phyloP scores from a whole-genome alignment of 768 basidiomycete genomes.

The Kwoniella pini region DNA sequence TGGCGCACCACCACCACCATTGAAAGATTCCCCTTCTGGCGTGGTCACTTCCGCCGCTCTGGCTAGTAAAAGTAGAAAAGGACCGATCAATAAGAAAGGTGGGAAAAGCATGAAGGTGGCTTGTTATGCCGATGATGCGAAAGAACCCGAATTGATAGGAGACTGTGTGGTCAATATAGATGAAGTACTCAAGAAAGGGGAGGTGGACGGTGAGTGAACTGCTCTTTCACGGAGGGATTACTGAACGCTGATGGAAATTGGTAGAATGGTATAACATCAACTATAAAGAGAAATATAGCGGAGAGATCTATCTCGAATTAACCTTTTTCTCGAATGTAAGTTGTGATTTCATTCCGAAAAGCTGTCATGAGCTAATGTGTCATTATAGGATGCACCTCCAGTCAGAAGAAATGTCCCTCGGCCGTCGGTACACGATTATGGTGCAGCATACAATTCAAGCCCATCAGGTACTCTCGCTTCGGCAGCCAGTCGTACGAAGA shows the following conservation, averaged over 20 bases:
- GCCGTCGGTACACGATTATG: slow-evolving; percentile 28
- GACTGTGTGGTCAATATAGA: slow-evolving; percentile 72
- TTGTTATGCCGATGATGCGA: slow-evolving; percentile 77
- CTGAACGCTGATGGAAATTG: not conserved
- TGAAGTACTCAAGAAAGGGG: slow-evolving; percentile 77
- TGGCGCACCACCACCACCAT: slow-evolving; percentile 23
- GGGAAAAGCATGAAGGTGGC: slow-evolving; percentile 66
- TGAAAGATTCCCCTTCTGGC: slow-evolving; percentile 29
- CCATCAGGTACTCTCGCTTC: slow-evolving; percentile 30
- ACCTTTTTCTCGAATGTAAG: slow-evolving; percentile 76
- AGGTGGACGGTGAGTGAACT: slow-evolving; percentile 91
- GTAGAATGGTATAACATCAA: slow-evolving; percentile 91
- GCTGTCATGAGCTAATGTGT: not conserved
- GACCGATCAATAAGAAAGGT: slow-evolving; percentile 40
- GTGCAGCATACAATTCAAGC: slow-evolving; percentile 17
- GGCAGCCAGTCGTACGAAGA: slow-evolving; percentile 11
- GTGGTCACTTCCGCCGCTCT: slow-evolving; percentile 39
- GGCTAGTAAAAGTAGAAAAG: slow-evolving; percentile 42
- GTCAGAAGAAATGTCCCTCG: slow-evolving; percentile 43
- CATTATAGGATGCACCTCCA: slow-evolving; percentile 39
- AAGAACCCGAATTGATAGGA: slow-evolving; percentile 77
- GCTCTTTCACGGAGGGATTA: too few species aligned
- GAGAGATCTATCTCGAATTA: slow-evolving; percentile 89
- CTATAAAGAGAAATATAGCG: slow-evolving; percentile 75
- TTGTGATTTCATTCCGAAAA: not conserved